Conservation (phyloP, 2,329 filamentous ascomycete genomes). For the Achaetomium macrosporum region DNA sequence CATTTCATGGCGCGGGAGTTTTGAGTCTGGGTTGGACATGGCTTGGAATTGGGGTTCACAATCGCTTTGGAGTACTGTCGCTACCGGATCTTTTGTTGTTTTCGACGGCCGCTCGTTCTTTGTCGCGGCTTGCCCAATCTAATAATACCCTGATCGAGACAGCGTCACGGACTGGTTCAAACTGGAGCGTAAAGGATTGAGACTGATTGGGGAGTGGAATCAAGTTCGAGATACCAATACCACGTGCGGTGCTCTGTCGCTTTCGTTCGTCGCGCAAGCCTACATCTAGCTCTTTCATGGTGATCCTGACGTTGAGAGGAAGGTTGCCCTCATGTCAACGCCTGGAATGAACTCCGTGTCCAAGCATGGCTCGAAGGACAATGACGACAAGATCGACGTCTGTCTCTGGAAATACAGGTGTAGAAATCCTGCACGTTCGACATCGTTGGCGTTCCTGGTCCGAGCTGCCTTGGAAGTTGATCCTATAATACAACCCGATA, state of each 20-base stretch:
- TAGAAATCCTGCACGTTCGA: background rate
- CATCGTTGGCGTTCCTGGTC: background rate
- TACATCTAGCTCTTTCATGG: background rate
- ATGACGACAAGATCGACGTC: background rate
- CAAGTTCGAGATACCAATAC: constrained; percentile 9
- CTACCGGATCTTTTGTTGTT: background rate
- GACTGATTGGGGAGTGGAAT: background rate
- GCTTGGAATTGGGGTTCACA: constrained; percentile 7
- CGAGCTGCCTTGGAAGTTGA: constrained; percentile 12
- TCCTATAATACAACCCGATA: constrained; percentile 7
- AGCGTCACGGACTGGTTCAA: background rate
- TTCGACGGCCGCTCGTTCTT: background rate
- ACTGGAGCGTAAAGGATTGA: background rate
- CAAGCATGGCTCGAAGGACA: background rate
- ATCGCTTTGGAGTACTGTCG: constrained; percentile 1
- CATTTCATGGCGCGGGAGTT: background rate
- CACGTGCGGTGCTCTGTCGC: background rate
- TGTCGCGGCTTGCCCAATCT: background rate
- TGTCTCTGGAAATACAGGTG: background rate
- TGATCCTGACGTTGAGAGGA: background rate
- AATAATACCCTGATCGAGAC: constrained; percentile 3
- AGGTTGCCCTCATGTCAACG: background rate
- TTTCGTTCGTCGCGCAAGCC: background rate
- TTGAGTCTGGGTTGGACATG: background rate
- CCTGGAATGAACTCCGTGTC: background rate